Conservation (phyloP, 805 yeast genomes). For the Cyberlindnera bimundalis region DNA sequence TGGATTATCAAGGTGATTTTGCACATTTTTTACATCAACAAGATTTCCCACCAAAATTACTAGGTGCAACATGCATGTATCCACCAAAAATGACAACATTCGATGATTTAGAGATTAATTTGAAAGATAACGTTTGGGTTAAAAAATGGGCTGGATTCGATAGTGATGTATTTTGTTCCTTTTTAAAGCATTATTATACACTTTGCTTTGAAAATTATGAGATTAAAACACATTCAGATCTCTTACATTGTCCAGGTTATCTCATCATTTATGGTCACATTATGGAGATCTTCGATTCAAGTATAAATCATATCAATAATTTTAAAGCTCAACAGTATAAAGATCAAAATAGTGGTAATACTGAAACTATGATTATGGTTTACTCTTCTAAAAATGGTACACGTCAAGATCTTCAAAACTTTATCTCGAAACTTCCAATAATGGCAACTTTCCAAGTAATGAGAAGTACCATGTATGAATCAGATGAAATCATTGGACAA, state of each 20-base stretch:
- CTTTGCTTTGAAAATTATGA: constrained; percentile 5
- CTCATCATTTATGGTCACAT: constrained; percentile 24
- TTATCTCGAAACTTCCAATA: constrained; percentile 12
- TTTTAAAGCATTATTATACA: constrained; percentile 52
- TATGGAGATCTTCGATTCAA: constrained; percentile 22
- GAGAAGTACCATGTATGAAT: constrained; percentile 10
- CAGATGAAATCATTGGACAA: constrained; percentile 1
- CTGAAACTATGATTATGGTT: constrained; percentile 17
- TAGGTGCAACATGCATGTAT: constrained; percentile 34
- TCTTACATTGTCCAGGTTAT: constrained; percentile 22
- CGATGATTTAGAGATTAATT: constrained; percentile 40
- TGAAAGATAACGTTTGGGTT: constrained; percentile 57
- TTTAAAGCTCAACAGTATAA: constrained; percentile 18
- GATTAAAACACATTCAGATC: constrained; percentile 6
- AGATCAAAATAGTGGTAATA: constrained; percentile 9
- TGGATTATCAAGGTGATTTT: constrained; percentile 22
- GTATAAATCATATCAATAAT: constrained; percentile 18
- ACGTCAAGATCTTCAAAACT: constrained; percentile 9
- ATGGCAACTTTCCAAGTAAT: constrained; percentile 9
- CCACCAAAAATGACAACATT: constrained; percentile 32
- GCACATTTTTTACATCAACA: background rate
- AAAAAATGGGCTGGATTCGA: constrained; percentile 56
- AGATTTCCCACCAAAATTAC: constrained; percentile 28
- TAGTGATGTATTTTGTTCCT: constrained; percentile 56
- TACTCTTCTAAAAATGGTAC: constrained; percentile 10